phyloP scores from a whole-genome alignment of 2,329 filamentous ascomycete genomes.

The Fusarium sambucinum region DNA sequence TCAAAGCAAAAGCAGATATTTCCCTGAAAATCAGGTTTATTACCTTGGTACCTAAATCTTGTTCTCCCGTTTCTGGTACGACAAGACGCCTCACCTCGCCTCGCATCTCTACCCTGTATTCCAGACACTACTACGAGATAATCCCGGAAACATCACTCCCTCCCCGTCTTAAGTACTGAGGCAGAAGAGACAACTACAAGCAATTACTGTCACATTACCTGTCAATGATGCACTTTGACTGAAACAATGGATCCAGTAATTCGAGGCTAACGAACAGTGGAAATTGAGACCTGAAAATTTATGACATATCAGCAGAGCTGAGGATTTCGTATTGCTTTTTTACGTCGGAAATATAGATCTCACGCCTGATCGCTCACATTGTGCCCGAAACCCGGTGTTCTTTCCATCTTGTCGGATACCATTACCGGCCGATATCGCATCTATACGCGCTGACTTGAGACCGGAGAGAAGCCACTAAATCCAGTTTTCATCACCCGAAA shows the following conservation, averaged over 20 bases:
- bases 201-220: background rate
- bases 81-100: too few relatives aligned
- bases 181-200: background rate
- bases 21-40: too few relatives aligned
- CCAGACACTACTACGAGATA: background rate
- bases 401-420: background rate
- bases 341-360: background rate
- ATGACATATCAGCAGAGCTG: background rate
- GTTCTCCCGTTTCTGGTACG: background rate
- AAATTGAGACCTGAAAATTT: background rate
- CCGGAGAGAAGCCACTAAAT: background rate
- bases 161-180: too few relatives aligned
- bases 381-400: background rate
- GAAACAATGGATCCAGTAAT: background rate
- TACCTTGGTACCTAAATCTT: background rate
- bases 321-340: background rate
- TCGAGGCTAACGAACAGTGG: background rate
- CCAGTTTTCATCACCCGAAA: background rate
- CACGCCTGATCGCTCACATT: background rate
- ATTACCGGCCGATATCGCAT: background rate
- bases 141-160: background rate
- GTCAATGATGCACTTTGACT: background rate
- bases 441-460: background rate
- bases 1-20: too few relatives aligned
- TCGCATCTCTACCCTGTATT: too few relatives aligned